Conservation (phyloP, 805 yeast genomes). For the Maudiozyma turicensis region DNA sequence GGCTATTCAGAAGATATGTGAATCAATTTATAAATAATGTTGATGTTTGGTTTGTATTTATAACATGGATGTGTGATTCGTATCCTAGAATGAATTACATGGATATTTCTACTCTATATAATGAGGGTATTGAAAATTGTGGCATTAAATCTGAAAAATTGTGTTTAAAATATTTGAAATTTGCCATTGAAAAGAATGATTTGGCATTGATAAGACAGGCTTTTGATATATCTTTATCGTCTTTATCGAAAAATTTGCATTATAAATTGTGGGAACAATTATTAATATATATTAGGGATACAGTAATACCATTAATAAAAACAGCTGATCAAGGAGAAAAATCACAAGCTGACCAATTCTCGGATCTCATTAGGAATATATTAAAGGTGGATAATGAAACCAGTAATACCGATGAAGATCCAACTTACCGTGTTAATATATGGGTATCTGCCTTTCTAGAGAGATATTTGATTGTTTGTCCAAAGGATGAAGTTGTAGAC, state of each 20-base stretch:
- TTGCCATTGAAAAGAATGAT: slow-evolving; percentile 33
- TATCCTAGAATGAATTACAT: slow-evolving; percentile 40
- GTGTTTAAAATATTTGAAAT: slow-evolving; percentile 45
- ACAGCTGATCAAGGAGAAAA: slow-evolving; percentile 3
- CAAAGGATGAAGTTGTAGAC: slow-evolving; percentile 6
- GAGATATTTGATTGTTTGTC: slow-evolving; percentile 18
- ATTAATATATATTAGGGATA: slow-evolving; percentile 12
- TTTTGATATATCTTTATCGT: slow-evolving; percentile 16
- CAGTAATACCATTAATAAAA: slow-evolving; percentile 12
- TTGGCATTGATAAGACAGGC: slow-evolving; percentile 25
- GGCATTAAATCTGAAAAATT: slow-evolving; percentile 33
- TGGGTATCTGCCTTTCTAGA: slow-evolving; percentile 21
- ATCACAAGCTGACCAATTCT: slow-evolving; percentile 9
- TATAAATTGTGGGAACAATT: slow-evolving; percentile 20
- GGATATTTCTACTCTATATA: slow-evolving; percentile 37
- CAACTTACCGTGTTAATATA: slow-evolving; percentile 1
- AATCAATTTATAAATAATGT: slow-evolving; percentile 10
- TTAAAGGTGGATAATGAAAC: slow-evolving; percentile 4
- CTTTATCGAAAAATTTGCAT: slow-evolving; percentile 11
- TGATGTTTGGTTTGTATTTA: slow-evolving; percentile 24
- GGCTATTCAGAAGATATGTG: slow-evolving; percentile 33
- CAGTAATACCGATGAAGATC: neutral
- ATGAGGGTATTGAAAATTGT: slow-evolving; percentile 32
- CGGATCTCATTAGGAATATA: slow-evolving; percentile 4
- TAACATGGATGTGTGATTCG: slow-evolving; percentile 37